phyloP scores from a whole-genome alignment of 306 rosid species.

The Citrullus mucosospermus region DNA sequence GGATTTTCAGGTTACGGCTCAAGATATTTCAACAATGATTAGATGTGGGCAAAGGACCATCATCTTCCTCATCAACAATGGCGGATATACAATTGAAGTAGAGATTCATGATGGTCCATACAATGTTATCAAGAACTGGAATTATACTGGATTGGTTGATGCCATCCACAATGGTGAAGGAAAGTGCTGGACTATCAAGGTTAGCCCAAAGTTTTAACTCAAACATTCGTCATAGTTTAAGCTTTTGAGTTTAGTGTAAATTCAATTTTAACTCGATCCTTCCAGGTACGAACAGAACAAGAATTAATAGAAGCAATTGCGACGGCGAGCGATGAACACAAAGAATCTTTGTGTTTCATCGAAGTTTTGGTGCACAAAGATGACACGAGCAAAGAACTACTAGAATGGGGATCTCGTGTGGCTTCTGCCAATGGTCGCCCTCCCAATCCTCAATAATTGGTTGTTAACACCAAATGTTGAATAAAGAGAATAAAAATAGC shows the following conservation, averaged over 20 bases:
- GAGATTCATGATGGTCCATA: slow-evolving; percentile 96
- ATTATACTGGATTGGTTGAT: slow-evolving; percentile 59
- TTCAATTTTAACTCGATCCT: background rate
- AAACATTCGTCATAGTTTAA: background rate
- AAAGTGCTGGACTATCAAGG: slow-evolving; percentile 88
- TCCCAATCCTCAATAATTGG: slow-evolving; percentile 63
- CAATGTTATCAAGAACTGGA: slow-evolving; percentile 89
- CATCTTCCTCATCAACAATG: slow-evolving; percentile 78
- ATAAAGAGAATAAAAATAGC: background rate
- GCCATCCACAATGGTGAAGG: slow-evolving; percentile 85
- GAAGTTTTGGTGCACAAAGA: slow-evolving; percentile 70
- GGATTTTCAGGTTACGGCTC: slow-evolving; percentile 60
- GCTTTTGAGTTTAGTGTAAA: background rate
- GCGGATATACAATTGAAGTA: slow-evolving; percentile 82
- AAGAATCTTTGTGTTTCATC: slow-evolving; percentile 57
- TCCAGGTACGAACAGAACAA: slow-evolving; percentile 59
- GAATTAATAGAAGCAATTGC: slow-evolving; percentile 57
- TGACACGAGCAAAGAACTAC: slow-evolving; percentile 85
- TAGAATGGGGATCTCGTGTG: slow-evolving; percentile 95
- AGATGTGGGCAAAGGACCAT: slow-evolving; percentile 55
- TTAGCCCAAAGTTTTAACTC: slow-evolving; percentile 15
- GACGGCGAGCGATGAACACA: slow-evolving; percentile 35
- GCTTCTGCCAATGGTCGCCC: slow-evolving; percentile 77
- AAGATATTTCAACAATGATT: slow-evolving; percentile 90
- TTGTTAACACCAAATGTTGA: background rate